These are phyloP conservation scores for Talaromyces liani DNA, from an alignment of 495 filamentous ascomycete species.

Conservation along the genomic window DNA sequence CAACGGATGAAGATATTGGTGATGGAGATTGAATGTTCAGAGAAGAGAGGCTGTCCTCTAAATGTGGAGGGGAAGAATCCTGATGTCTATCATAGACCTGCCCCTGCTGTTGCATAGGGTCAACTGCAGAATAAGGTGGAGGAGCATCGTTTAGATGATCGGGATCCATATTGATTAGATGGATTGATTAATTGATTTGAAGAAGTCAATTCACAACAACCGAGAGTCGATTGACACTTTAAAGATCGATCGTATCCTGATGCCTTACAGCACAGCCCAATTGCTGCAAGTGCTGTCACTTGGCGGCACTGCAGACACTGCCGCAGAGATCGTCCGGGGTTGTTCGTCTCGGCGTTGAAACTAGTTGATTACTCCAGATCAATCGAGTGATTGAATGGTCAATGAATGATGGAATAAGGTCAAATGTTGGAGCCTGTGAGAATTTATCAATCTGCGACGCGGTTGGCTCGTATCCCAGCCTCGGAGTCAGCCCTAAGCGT, in stretches of 20 bases:
- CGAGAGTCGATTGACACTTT: neutral
- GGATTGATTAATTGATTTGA: neutral
- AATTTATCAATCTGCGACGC: neutral
- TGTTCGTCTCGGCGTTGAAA: neutral
- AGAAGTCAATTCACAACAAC: neutral
- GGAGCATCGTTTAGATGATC: conserved; percentile 29
- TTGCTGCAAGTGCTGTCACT: neutral
- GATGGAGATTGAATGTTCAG: neutral
- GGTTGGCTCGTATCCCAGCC: neutral
- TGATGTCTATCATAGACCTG: neutral
- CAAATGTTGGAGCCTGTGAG: neutral
- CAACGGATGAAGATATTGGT: neutral
- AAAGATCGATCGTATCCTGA: neutral
- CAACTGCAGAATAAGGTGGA: conserved; percentile 38
- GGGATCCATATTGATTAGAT: conserved; percentile 1
- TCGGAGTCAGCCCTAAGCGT: neutral
- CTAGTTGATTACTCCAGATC: neutral
- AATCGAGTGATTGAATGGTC: neutral
- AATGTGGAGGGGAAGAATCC: neutral
- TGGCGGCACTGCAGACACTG: neutral
- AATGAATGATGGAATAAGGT: neutral
- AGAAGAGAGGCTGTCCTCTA: conserved; percentile 2
- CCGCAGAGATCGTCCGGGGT: neutral
- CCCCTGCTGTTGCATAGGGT: conserved; percentile 25
- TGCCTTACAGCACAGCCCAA: neutral